These are phyloP conservation scores for Trypanosoma cruzi DNA, from an alignment of 208 protist species.

Conservation along the genomic window DNA sequence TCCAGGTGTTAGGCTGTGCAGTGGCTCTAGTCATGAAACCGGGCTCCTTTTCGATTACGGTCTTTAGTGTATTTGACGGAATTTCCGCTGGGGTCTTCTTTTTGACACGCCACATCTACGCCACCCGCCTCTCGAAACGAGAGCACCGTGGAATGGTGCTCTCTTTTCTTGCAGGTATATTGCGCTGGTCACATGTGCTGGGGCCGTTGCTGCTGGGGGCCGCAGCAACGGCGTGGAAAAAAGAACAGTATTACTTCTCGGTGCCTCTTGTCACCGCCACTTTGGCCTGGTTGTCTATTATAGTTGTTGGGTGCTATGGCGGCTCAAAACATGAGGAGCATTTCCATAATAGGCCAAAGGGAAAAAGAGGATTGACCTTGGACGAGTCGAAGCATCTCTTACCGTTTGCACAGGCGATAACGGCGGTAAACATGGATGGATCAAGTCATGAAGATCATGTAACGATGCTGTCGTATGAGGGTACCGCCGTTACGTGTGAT, in stretches of 20 bases:
- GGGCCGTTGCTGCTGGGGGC: conserved; percentile 57
- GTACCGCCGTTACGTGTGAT: background rate
- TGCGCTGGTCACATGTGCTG: conserved; percentile 78
- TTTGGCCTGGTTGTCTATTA: conserved; percentile 38
- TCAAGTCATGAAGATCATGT: background rate
- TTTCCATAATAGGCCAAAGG: background rate
- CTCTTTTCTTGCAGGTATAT: conserved; percentile 67
- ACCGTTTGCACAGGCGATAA: no score
- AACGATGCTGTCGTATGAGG: background rate
- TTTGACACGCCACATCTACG: conserved; percentile 82
- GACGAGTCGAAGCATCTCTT: background rate
- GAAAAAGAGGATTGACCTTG: background rate
- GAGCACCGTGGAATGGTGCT: conserved; percentile 81
- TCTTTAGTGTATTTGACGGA: conserved; percentile 69
- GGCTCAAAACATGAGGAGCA: background rate
- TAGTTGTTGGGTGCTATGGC: conserved; percentile 6
- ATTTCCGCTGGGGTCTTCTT: conserved; percentile 79
- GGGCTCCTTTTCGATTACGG: conserved; percentile 25
- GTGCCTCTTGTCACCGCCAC: conserved; percentile 39
- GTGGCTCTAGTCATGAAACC: conserved; percentile 12
- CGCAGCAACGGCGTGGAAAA: conserved; percentile 40
- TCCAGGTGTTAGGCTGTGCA: conserved; percentile 49
- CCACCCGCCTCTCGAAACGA: conserved; percentile 55
- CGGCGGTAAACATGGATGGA: background rate
- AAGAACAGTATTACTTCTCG: conserved; percentile 58